Base-by-base conservation (phyloP, 2,329 filamentous ascomycete species). In the Neofusicoccum sp. region DNA sequence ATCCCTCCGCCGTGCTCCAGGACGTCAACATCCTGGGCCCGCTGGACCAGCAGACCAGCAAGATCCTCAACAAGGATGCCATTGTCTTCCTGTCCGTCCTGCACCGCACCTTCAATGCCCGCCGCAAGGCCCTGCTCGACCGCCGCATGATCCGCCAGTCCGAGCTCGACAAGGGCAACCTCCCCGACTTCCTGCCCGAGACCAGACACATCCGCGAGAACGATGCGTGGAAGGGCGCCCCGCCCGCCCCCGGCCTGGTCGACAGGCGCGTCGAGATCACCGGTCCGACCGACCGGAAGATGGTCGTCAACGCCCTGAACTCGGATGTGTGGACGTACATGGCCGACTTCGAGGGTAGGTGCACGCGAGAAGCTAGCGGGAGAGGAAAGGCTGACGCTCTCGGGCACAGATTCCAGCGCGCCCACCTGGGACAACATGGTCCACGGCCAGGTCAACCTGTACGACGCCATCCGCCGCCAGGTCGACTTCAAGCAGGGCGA, bases 381-480 rank as follows among this genome's bases (percentile, higher is more conserved):
- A 30, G 34, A 30, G 9, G 14, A 16, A 30, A 2, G 12, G 31
- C 57, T 51, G 59, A 58, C 61, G 31, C 49, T 9, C 9, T 14
- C 69, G 9, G 11, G 8, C 7, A 14, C 14, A 96, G 93, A 98
- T 77, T 96, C 95, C 6, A 95, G 85, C 72, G 93, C 95, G 26
- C 95, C 95, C 26, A 97, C 95, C 44, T 99, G 95, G 95, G 92
- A 96, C 67, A 98, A 98, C 82, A 98, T 98, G 93, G 89, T 98
- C 81, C 96, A 95, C 69, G 95, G 95, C 65, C 95, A 99, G 79
- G 88, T 97, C 67, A 99, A 98, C 82, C 85, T 99, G 61, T 96
- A 97, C 81, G 95, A 98, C 71, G 95, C 93, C 67, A 92, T 96
- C 73, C 90, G 95, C 71, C 88, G 86, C 68, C 90, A 97, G 79